Percentiles rank a stretch among this genome's conserved stretches.
Evolutionary conservation across 129 eudicot genomes (phyloP).

Genomic region (Glebionis coronaria): DNA sequence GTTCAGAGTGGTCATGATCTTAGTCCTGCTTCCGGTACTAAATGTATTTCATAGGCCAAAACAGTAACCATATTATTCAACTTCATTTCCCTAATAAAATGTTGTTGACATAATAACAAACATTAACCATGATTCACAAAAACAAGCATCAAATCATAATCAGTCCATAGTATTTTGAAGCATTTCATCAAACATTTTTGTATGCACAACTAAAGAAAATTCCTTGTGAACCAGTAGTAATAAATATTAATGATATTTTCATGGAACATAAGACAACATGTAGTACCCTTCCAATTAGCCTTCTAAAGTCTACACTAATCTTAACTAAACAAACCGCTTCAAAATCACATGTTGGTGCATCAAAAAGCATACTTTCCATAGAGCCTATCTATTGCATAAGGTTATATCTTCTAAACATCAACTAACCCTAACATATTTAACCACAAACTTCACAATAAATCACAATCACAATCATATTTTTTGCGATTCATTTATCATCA

Average conservation of each 20-base stretch:
- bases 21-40: no score
- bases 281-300: neutral
- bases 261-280: neutral
- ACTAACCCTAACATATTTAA: neutral
- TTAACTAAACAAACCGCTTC: neutral
- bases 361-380: neutral
- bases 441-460: neutral
- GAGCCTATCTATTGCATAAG: neutral
- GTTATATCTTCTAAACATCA: neutral
- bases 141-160: no score
- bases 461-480: constrained; percentile 2
- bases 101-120: no score
- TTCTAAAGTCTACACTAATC: neutral
- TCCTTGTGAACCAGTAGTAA: no score
- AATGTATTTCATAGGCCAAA: no score
- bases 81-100: no score
- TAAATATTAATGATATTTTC: neutral
- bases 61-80: no score
- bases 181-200: no score
- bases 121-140: no score
- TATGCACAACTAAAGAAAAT: no score
- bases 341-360: neutral
- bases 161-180: no score
- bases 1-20: no score
- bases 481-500: constrained; percentile 12